Conservation (phyloP, 1,139 yeast genomes). For the Candida tunisiensis region DNA sequence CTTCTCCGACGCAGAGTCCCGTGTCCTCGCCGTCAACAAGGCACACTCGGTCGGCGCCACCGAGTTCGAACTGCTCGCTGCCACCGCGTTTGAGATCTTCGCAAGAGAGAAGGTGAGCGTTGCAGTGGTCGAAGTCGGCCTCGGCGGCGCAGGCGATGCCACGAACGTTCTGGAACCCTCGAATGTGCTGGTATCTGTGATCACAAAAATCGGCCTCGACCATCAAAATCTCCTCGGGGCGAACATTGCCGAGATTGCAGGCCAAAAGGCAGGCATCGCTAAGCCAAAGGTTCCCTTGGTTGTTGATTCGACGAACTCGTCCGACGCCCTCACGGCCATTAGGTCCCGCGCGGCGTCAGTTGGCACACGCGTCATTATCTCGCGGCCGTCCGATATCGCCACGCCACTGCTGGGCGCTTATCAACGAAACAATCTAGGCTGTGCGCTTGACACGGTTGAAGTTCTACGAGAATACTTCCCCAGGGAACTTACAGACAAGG, state of each 20-base stretch:
- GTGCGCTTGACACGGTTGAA: constrained; percentile 47
- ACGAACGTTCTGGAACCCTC: constrained; percentile 41
- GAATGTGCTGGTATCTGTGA: constrained; percentile 38
- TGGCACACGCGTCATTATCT: neutral
- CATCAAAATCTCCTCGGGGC: constrained; percentile 64
- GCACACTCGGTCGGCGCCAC: constrained; percentile 43
- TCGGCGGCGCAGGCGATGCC: constrained; percentile 81
- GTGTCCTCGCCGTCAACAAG: constrained; percentile 23
- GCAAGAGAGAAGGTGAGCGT: constrained; percentile 38
- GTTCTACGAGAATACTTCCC: constrained; percentile 9
- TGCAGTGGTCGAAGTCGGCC: constrained; percentile 78
- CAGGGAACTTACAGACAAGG: constrained; percentile 9
- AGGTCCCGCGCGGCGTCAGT: constrained; percentile 8
- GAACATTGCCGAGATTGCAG: constrained; percentile 45
- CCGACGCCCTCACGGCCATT: constrained; percentile 30
- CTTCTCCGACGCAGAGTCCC: constrained; percentile 29
- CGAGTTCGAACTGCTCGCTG: constrained; percentile 74
- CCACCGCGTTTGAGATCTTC: constrained; percentile 67
- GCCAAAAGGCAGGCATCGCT: constrained; percentile 73
- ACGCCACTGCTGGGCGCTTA: constrained; percentile 58
- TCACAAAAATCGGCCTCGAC: constrained; percentile 74
- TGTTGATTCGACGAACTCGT: constrained; percentile 51
- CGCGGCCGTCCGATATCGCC: neutral
- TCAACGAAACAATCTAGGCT: constrained; percentile 51
- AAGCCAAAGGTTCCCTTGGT: constrained; percentile 45